Conservation (phyloP, 768 basidiomycete species). For the Tylopilus cervinicoccineus region DNA sequence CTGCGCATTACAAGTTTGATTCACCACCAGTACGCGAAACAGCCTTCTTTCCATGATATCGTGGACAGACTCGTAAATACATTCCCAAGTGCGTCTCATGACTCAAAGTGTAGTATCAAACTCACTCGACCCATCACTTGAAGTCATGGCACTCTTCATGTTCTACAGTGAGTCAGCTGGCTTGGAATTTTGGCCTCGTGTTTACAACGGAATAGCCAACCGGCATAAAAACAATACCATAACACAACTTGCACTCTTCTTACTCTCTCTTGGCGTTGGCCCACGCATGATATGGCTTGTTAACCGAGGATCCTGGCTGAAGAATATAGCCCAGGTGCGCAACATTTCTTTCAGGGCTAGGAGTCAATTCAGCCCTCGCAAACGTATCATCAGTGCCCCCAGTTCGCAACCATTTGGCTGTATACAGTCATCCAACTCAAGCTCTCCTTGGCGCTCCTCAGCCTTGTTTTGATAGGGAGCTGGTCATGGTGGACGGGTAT, state of each 20-base stretch:
- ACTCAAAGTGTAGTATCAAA: background rate
- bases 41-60: constrained; percentile 45
- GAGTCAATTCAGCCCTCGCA: background rate
- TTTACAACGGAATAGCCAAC: constrained; percentile 37
- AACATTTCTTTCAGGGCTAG: background rate
- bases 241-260: constrained; percentile 56
- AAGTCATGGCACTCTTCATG: constrained; percentile 72
- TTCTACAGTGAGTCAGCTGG: constrained; percentile 24
- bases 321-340: constrained; percentile 70
- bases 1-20: constrained; percentile 49
- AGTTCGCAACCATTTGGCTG: constrained; percentile 75
- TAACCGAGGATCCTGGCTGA: constrained; percentile 64
- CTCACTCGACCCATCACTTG: constrained; percentile 2
- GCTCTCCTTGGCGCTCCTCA: constrained; percentile 55
- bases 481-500: constrained; percentile 65
- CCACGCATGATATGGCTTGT: constrained; percentile 67
- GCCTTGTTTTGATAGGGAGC: constrained; percentile 46
- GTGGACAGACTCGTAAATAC: constrained; percentile 57
- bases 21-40: constrained; percentile 72
- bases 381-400: constrained; percentile 53
- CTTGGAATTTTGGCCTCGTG: background rate
- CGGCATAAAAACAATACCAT: constrained; percentile 55
- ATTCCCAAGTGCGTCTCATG: constrained; percentile 61
- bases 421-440: constrained; percentile 71
- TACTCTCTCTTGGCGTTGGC: constrained; percentile 54